A percentile compares a stretch with the other conserved stretches of the same genome.
Conservation (phyloP, 139 green algal species). For the Picochlorum sp. region DNA sequence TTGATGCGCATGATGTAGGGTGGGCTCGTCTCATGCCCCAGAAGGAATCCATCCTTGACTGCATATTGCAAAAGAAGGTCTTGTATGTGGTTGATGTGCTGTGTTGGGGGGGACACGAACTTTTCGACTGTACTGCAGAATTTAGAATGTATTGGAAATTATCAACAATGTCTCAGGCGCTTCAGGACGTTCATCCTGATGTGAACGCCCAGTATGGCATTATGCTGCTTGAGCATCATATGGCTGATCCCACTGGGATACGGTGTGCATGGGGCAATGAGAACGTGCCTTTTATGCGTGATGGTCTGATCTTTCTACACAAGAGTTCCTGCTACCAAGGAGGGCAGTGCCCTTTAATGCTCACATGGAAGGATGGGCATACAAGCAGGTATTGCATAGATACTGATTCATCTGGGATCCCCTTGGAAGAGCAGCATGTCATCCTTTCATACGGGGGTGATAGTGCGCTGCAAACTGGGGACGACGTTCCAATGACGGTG, state of each 20-base stretch:
- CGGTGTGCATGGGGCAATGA: conserved; percentile 10
- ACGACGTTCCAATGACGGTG: conserved; percentile 68
- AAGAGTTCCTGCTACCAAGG: conserved; percentile 66
- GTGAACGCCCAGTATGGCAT: conserved; percentile 5
- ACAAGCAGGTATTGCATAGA: conserved; percentile 66
- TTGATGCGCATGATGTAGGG: conserved; percentile 14
- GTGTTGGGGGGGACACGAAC: conserved; percentile 70
- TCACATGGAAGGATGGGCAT: conserved; percentile 84
- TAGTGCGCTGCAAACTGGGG: conserved; percentile 52
- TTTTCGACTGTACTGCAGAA: conserved; percentile 76
- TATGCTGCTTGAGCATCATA: conserved; percentile 27
- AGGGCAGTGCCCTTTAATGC: conserved; percentile 56
- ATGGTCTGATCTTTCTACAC: conserved; percentile 77
- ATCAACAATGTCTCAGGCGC: conserved; percentile 50
- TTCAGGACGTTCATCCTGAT: background rate
- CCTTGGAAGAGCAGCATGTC: conserved; percentile 40
- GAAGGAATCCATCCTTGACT: conserved; percentile 75
- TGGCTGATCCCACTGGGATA: conserved; percentile 31
- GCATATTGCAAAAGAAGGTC: conserved; percentile 53
- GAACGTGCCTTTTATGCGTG: conserved; percentile 41
- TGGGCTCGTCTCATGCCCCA: background rate
- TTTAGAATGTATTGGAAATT: conserved; percentile 73
- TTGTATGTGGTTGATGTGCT: conserved; percentile 57
- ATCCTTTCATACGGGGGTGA: conserved; percentile 38
- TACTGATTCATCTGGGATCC: conserved; percentile 36